phyloP scores from a whole-genome alignment of 768 basidiomycete genomes.

The Kwoniella europaea region DNA sequence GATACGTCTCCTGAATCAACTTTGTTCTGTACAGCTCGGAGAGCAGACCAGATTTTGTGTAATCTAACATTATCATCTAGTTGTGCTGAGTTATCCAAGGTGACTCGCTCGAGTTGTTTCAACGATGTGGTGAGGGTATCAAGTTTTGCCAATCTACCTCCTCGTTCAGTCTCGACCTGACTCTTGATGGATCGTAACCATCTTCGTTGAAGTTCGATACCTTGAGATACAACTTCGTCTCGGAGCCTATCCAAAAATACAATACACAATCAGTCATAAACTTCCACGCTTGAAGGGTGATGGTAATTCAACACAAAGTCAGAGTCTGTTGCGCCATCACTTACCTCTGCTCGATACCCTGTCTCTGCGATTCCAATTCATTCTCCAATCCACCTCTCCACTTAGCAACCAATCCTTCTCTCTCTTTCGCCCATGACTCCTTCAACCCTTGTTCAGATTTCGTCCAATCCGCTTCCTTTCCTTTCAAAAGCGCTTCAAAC shows the following conservation, averaged over 20 bases:
- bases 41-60: constrained; percentile 89
- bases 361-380: constrained; percentile 84
- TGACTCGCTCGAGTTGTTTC: constrained; percentile 87
- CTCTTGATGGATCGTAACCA: constrained; percentile 97
- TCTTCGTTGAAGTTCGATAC: constrained; percentile 92
- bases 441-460: constrained; percentile 84
- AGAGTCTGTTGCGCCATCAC: background rate
- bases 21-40: constrained; percentile 75
- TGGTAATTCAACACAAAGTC: background rate
- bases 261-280: constrained; percentile 2
- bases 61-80: constrained; percentile 92
- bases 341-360: constrained; percentile 92
- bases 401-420: constrained; percentile 69
- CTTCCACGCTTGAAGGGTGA: background rate
- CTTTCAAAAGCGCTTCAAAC: constrained; percentile 65
- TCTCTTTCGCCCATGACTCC: constrained; percentile 79
- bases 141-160: constrained; percentile 90
- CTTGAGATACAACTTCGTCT: constrained; percentile 93
- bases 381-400: constrained; percentile 85
- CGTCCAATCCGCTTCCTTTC: constrained; percentile 84
- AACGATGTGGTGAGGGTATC: constrained; percentile 88
- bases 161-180: constrained; percentile 93
- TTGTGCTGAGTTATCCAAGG: constrained; percentile 85
- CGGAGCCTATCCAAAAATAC: constrained; percentile 67
- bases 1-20: constrained; percentile 72